Conservation (phyloP, 129 eudicot genomes). For the Kitagawia praeruptora region DNA sequence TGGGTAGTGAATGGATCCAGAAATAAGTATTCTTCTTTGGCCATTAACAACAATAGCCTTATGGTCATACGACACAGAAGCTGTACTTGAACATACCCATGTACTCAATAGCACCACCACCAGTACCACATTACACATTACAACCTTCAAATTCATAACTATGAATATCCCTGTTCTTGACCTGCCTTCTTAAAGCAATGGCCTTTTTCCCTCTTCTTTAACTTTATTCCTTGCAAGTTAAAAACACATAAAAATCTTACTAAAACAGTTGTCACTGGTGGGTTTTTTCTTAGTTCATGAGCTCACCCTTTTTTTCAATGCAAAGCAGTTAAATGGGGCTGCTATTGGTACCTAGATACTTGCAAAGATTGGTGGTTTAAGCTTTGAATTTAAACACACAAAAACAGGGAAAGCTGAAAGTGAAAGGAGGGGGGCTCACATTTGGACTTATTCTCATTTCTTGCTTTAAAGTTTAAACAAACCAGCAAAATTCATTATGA, state of each 20-base stretch:
- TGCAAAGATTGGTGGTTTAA: constrained; percentile 1
- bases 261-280: neutral
- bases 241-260: neutral
- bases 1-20: constrained; percentile 99
- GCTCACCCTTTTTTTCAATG: neutral
- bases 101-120: constrained; percentile 26
- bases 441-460: neutral
- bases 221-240: constrained; percentile 24
- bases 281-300: constrained; percentile 1
- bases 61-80: constrained; percentile 72
- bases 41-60: constrained; percentile 76
- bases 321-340: neutral
- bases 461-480: neutral
- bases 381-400: neutral
- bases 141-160: constrained; percentile 4
- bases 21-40: constrained; percentile 69
- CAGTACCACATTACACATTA: constrained; percentile 19
- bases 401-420: neutral
- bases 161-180: neutral
- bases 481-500: neutral
- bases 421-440: neutral
- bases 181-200: constrained; percentile 29
- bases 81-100: constrained; percentile 33
- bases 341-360: constrained; percentile 5
- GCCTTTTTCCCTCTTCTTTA: constrained; percentile 9